Conservation (phyloP, 179 eudicot species). For the Gypsophila paniculata region DNA sequence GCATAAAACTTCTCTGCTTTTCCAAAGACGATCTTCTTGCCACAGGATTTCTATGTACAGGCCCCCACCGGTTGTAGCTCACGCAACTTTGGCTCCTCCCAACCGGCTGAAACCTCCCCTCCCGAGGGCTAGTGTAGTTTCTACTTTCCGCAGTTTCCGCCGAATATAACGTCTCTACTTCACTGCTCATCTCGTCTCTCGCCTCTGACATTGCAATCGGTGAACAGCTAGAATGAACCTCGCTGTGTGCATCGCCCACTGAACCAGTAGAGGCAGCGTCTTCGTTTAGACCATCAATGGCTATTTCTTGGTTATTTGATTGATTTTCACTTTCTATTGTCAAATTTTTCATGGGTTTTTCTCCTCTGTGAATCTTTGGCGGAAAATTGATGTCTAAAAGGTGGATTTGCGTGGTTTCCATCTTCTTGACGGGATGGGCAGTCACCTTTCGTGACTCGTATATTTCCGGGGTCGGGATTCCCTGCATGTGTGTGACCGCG, state of each 20-base stretch:
- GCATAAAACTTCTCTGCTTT: constrained; percentile 60
- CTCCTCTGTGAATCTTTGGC: constrained; percentile 44
- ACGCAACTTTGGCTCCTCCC: constrained; percentile 98
- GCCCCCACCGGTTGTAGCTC: constrained; percentile 63
- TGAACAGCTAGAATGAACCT: constrained; percentile 64
- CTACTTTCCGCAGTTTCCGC: constrained; percentile 98
- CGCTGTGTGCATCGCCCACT: constrained; percentile 56
- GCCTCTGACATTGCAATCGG: constrained; percentile 39
- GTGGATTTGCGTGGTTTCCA: constrained; percentile 45
- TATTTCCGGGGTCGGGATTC: constrained; percentile 83
- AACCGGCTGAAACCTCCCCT: constrained; percentile 54
- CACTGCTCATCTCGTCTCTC: constrained; percentile 64
- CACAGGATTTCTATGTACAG: constrained; percentile 57
- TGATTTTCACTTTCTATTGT: constrained; percentile 20
- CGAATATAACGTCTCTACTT: constrained; percentile 89
- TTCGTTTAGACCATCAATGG: constrained; percentile 18
- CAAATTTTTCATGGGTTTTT: constrained; percentile 6
- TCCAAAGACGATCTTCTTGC: constrained; percentile 51
- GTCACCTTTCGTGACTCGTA: constrained; percentile 65
- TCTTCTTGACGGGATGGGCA: constrained; percentile 41
- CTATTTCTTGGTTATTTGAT: constrained; percentile 8
- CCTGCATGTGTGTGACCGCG: constrained; percentile 44
- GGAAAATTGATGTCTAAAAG: constrained; percentile 80
- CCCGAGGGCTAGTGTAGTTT: constrained; percentile 68
- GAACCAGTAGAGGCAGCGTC: constrained; percentile 58